phyloP scores from a whole-genome alignment of 2,329 filamentous ascomycete species.

The Sclerotinia trifoliorum region DNA sequence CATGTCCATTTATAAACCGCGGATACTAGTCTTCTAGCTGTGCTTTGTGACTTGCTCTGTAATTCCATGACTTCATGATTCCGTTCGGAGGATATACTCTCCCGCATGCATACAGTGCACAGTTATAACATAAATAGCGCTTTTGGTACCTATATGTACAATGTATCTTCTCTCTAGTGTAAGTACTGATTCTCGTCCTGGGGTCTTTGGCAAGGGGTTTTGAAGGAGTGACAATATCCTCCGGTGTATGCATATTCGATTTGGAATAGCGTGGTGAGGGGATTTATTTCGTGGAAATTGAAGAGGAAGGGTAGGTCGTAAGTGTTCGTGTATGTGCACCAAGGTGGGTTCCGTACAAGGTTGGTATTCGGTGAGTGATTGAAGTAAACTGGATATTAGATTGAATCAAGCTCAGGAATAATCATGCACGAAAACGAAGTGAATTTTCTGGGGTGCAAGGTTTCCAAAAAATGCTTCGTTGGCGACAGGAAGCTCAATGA shows the following conservation, averaged over 20 bases:
- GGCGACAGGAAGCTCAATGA: constrained; percentile 4
- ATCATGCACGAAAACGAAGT: constrained; percentile 5
- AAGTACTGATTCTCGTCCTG: background rate
- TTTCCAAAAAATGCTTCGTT: background rate
- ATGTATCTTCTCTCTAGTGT: background rate
- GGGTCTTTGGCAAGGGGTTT: background rate
- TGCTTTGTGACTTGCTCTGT: background rate
- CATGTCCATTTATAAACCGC: background rate
- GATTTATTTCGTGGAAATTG: background rate
- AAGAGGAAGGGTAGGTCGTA: background rate
- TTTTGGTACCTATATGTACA: background rate
- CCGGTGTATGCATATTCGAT: background rate
- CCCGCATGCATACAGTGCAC: background rate
- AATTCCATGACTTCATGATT: background rate
- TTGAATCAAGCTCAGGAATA: background rate
- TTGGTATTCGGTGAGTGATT: background rate
- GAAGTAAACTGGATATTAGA: background rate
- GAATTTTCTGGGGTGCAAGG: background rate
- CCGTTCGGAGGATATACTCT: constrained; percentile 1
- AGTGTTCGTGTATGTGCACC: background rate
- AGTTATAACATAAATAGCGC: background rate
- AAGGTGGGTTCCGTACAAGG: background rate
- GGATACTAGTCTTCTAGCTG: background rate
- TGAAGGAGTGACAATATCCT: background rate
- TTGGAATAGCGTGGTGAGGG: background rate